Evolutionary conservation across 2,329 filamentous ascomycete species (phyloP), one percentile per base, ranked within the genome.

Genomic region (Colletotrichum chlorophyti): DNA sequence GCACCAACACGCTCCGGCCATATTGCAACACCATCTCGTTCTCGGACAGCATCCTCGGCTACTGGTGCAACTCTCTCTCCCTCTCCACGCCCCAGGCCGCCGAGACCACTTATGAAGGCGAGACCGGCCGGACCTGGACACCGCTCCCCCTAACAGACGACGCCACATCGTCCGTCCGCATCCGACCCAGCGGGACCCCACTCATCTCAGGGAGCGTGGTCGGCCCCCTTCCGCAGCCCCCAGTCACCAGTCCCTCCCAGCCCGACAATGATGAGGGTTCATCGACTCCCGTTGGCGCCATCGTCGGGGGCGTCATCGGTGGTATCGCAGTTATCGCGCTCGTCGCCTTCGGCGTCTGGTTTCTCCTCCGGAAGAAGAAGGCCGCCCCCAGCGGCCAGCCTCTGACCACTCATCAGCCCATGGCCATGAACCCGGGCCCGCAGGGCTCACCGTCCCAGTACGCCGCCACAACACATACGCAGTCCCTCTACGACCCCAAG

Each of bases 1-100:
- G 78, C 60, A 77, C 77, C 23, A 67, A 68, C 11, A 60, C 64
- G 0, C 58, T 45, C 2, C 61, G 62, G 2, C 75, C 74, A 1
- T 81, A 70, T 62, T 83, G 80, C 69, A 78, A 77, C 53, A 82
- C 79, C 3, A 68, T 79, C 24, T 72, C 71, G 1, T 80, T 79
- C 63, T 65, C 70, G 3, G 70, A 69, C 15, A 71, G 72, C 14
- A 70, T 81, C 43, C 67, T 67, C 21, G 79, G 81, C 63, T 82
- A 74, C 62, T 79, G 72, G 66, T 83, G 80, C 66, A 71, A 71
- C 55, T 66, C 68, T 9, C 50, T 68, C 19, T 65, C 62, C 45
- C 65, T 71, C 38, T 72, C 71, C 4, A 72, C 68, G 5, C 61
- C 69, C 5, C 72, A 77, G 46, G 61, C 66, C 24, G 71, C 76